Base-by-base conservation (phyloP, 306 rosid genomes). In the Glycine tomentella region DNA sequence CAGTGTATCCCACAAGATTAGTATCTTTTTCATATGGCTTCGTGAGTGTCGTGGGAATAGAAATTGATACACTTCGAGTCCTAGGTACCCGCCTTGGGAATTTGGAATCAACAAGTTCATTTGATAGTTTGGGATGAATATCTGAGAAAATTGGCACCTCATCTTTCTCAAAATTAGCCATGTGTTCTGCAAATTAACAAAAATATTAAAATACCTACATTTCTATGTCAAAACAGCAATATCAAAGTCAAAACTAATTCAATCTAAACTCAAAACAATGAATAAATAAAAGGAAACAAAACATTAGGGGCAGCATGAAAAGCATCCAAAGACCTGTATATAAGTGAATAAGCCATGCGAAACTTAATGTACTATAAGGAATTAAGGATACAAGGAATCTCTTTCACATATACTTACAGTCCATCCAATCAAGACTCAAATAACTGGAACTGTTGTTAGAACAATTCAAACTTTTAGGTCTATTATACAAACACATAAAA, bases 51-150 rank as follows among this genome's bases (percentile, higher is more conserved):
- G 78, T 72, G 1, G 91, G 90, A 77, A 91, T 87, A 63, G 91
- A 90, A 69, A 92, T 69, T 11, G 97, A 92, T 33, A 88, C 87
- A 69, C 94, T 94, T 79, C 89, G 81, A n/a, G 88, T 76, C 78
- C 88, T 81, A 13, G 87, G 62, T 44, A 75, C 80, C 58, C 2
- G 80, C 55, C 76, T 87, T 65, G 55, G 87, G 17, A 72, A 85
- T 44, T 44, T 79, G 33, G 91, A 87, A 71, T 81, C 81, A 58
- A 7, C 57, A 49, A 46, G 73, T 15, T 90, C 90, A 14, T 84
- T 84, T 36, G 76, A 74, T 53, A 31, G 57, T 66, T 83, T 86
- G 1, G 84, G 68, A 69, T 69, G 80, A 51, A 86, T 72, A 72
- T 87, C 84, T 45, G 84, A 85, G 49, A 90, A 74, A 88, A 88